A percentile compares a stretch with the other conserved stretches of the same genome.
Evolutionary conservation across 768 basidiomycete species (phyloP).

Genomic region (Exidia glandulosa): DNA sequence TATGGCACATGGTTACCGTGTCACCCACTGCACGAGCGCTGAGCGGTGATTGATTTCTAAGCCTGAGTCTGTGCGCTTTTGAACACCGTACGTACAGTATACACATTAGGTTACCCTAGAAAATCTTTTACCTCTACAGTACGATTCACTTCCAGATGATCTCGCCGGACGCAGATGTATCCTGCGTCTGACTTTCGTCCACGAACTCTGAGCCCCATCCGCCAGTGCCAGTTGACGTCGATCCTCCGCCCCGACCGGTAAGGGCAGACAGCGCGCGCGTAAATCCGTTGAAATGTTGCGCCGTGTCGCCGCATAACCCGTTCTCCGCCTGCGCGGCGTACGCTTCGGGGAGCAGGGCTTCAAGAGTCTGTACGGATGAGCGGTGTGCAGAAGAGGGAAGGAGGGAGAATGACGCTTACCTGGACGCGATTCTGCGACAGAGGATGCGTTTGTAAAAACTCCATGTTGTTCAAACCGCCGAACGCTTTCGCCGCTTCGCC

Average conservation of each 20-base stretch:
- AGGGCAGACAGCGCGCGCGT: neutral
- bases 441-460: conserved; percentile 79
- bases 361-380: conserved; percentile 29
- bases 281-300: neutral
- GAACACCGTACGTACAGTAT: too few relatives aligned
- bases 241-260: neutral
- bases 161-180: too few relatives aligned
- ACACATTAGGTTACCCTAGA: too few relatives aligned
- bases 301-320: neutral
- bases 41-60: too few relatives aligned
- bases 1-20: too few relatives aligned
- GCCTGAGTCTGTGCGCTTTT: too few relatives aligned
- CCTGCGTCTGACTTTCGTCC: too few relatives aligned
- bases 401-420: conserved; percentile 43
- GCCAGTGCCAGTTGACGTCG: neutral
- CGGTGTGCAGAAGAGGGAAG: neutral
- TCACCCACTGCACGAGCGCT: too few relatives aligned
- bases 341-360: conserved; percentile 46
- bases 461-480: conserved; percentile 20
- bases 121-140: too few relatives aligned
- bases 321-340: conserved; percentile 41
- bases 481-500: conserved; percentile 38
- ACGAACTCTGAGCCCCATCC: neutral
- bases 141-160: too few relatives aligned
- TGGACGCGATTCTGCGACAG: conserved; percentile 58